phyloP scores from a whole-genome alignment of 495 filamentous ascomycete species.

The Tuber borchii region DNA sequence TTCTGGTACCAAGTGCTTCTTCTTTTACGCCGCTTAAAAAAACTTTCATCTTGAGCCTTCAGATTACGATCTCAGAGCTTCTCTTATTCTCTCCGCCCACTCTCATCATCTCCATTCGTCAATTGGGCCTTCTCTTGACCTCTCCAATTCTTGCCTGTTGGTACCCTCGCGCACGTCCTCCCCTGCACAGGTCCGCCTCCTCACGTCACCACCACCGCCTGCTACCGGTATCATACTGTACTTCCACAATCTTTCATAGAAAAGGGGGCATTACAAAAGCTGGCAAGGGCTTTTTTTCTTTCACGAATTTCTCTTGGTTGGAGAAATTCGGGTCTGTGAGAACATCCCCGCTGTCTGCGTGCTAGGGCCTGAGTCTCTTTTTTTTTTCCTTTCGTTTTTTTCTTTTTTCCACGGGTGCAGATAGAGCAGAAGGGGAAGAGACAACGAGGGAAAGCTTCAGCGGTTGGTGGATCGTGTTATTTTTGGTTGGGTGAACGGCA shows the following conservation, averaged over 20 bases:
- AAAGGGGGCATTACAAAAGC: neutral
- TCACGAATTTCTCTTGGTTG: neutral
- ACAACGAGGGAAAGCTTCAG: neutral
- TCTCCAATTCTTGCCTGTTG: neutral
- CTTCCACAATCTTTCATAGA: neutral
- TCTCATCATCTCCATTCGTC: neutral
- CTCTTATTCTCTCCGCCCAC: neutral
- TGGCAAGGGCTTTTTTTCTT: neutral
- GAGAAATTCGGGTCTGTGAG: neutral
- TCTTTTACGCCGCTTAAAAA: neutral
- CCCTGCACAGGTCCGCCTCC: neutral
- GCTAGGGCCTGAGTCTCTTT: neutral
- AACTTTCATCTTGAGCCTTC: neutral
- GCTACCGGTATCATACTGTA: too few species aligned
- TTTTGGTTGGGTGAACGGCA: conserved; percentile 26
- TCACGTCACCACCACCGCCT: conserved; percentile 2
- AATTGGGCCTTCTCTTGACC: neutral
- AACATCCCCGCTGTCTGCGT: neutral
- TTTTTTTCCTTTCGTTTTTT: neutral
- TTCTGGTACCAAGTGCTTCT: neutral
- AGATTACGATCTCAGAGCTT: neutral
- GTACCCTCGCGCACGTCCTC: neutral
- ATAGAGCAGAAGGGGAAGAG: neutral
- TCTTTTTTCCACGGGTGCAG: neutral
- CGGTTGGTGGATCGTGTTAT: conserved; percentile 26